Evolutionary conservation across 805 yeast species (phyloP), one percentile per base, ranked within the genome.

Genomic region (Candida sanyiensis): DNA sequence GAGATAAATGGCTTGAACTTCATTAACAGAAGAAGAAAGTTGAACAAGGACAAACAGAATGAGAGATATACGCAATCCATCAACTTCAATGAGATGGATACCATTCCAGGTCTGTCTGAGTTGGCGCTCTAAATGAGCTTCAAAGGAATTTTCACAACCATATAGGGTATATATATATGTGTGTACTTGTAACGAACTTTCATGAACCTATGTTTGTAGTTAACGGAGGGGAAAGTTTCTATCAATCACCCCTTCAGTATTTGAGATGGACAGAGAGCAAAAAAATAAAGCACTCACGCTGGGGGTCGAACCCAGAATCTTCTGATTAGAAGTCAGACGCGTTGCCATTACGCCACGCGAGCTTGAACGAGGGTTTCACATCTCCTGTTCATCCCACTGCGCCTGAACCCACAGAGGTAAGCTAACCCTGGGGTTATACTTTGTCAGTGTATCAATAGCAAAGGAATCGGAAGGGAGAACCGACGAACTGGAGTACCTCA

Each of bases 311-410:
- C 69, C 69, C 69, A 61, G 66, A 64, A 64, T 64, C 69, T 64
- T 63, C 68, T 64, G 69, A 64, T 64, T 64, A 64, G 72, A 67
- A 67, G 72, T 67, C 72, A 67, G 71, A 67, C 72, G 72, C 72
- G 72, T 67, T 67, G 72, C 72, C 72, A 67, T 67, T 67, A 67
- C 72, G 72, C 72, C 72, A 67, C 69, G 66, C 70, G 63, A 67
- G 72, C 72, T 57, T 23, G 18, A n/a, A n/a, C n/a, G n/a, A n/a
- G n/a, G n/a, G n/a, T n/a, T n/a, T n/a, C n/a, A n/a, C n/a, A n/a
- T n/a, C n/a, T n/a, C n/a, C n/a, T n/a, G n/a, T n/a, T n/a, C n/a
- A n/a, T n/a, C n/a, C n/a, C n/a, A n/a, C n/a, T n/a, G n/a, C n/a
- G n/a, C n/a, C n/a, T n/a, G n/a, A n/a, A n/a, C n/a, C n/a, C n/a